A percentile compares a stretch with the other conserved stretches of the same genome.
phyloP scores from a whole-genome alignment of 306 rosid species.

The Gastrolobium villosum region DNA sequence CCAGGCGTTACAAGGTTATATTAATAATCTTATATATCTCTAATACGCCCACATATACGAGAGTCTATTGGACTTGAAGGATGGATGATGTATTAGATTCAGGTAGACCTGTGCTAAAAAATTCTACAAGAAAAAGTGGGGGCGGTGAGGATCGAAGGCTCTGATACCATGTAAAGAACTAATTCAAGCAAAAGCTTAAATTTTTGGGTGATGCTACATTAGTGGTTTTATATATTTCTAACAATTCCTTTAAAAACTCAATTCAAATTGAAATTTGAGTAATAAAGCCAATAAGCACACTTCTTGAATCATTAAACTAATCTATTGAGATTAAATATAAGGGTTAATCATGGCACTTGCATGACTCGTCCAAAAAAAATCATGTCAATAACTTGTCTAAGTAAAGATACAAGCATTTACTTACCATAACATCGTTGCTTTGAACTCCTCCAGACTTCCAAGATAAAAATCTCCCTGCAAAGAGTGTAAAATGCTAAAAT shows the following conservation, averaged over 20 bases:
- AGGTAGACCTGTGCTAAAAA: too few relatives aligned
- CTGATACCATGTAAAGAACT: too few relatives aligned
- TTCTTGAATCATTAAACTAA: background rate
- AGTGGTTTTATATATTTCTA: too few relatives aligned
- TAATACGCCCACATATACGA: too few relatives aligned
- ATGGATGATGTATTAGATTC: too few relatives aligned
- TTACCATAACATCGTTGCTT: slow-evolving; percentile 67
- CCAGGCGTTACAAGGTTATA: too few relatives aligned
- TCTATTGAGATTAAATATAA: background rate
- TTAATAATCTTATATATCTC: too few relatives aligned
- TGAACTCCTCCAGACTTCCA: slow-evolving; percentile 68
- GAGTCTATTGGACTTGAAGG: too few relatives aligned
- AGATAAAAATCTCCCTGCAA: slow-evolving; percentile 72
- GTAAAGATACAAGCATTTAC: background rate
- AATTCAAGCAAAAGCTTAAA: too few relatives aligned
- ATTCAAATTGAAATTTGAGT: background rate
- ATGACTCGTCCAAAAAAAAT: background rate
- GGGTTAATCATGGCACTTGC: background rate
- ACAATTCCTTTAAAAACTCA: background rate
- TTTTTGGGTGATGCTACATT: too few relatives aligned
- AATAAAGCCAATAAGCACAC: background rate
- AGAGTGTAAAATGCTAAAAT: background rate
- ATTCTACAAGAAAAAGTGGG: too few relatives aligned
- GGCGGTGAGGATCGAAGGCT: too few relatives aligned
- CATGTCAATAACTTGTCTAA: background rate